Conservation (phyloP, 352 stramenopile genomes). For the Globisporangium megalacanthum region DNA sequence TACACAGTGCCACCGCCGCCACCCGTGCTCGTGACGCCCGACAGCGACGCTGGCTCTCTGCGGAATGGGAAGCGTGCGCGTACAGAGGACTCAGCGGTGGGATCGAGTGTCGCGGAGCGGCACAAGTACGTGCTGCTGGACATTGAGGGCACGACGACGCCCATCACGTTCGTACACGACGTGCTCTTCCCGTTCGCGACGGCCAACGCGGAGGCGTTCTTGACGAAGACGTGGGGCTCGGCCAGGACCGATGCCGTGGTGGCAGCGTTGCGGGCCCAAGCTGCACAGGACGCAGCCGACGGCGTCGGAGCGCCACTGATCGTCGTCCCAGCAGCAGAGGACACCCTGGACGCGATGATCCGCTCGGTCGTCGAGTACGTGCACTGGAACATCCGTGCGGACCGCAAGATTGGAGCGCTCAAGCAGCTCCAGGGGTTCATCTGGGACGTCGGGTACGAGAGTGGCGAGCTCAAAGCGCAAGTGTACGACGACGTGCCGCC, state of each 20-base stretch:
- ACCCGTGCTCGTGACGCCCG: constrained; percentile 1
- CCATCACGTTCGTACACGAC: constrained; percentile 96
- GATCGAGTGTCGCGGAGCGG: constrained; percentile 55
- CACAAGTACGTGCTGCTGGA: constrained; percentile 92
- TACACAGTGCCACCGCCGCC: constrained; percentile 38
- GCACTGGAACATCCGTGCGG: constrained; percentile 61
- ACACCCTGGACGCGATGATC: constrained; percentile 22
- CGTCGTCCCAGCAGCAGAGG: constrained; percentile 11
- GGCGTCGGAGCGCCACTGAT: constrained; percentile 23
- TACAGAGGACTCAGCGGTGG: constrained; percentile 3
- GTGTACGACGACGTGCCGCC: constrained; percentile 90
- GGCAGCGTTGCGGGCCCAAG: constrained; percentile 36
- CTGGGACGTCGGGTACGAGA: constrained; percentile 85
- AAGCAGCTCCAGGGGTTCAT: constrained; percentile 91
- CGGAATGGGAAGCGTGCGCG: constrained; percentile 27
- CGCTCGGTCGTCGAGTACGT: constrained; percentile 44
- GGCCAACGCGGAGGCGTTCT: constrained; percentile 56
- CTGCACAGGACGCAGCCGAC: constrained; percentile 29
- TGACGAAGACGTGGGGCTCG: constrained; percentile 43
- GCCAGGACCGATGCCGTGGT: constrained; percentile 48
- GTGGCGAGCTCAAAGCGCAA: constrained; percentile 80
- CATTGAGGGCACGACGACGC: constrained; percentile 95
- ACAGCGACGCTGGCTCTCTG: constrained; percentile 40
- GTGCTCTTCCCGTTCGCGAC: constrained; percentile 90
- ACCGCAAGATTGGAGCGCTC: constrained; percentile 84